Percentiles rank a stretch among this genome's conserved stretches.
These are phyloP conservation scores for Populus trichocarpa DNA, from an alignment of 441 rosid species.

Conservation along the genomic window DNA sequence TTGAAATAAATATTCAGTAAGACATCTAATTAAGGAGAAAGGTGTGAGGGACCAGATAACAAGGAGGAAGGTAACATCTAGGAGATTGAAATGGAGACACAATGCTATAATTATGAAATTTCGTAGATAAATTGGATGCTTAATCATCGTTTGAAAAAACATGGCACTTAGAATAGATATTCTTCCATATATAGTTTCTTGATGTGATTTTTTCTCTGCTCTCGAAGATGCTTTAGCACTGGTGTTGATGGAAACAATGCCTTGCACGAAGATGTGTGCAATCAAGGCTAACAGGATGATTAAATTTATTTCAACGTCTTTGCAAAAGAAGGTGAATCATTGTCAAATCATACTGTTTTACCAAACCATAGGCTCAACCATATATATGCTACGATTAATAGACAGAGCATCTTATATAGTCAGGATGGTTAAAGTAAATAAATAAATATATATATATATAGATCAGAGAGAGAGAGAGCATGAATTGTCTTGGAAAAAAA, in stretches of 20 bases:
- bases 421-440: no score
- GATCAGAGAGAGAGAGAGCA: no score
- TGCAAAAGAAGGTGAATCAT: not conserved
- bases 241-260: not conserved
- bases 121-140: not conserved
- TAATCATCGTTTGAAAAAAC: not conserved
- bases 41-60: not conserved
- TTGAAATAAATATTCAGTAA: not conserved
- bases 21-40: not conserved
- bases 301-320: not conserved
- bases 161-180: not conserved
- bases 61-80: slow-evolving; percentile 11
- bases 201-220: not conserved
- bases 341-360: not conserved
- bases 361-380: not conserved
- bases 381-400: no score
- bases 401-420: no score
- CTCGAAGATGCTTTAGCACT: not conserved
- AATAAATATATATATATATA: no score
- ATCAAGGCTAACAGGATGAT: not conserved
- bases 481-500: no score
- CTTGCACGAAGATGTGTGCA: not conserved
- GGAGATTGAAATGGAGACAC: slow-evolving; percentile 1
- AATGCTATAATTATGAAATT: not conserved
- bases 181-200: not conserved